Evolutionary conservation across 257 asterid species (phyloP).

Genomic region (Nicotiana sylvestris): DNA sequence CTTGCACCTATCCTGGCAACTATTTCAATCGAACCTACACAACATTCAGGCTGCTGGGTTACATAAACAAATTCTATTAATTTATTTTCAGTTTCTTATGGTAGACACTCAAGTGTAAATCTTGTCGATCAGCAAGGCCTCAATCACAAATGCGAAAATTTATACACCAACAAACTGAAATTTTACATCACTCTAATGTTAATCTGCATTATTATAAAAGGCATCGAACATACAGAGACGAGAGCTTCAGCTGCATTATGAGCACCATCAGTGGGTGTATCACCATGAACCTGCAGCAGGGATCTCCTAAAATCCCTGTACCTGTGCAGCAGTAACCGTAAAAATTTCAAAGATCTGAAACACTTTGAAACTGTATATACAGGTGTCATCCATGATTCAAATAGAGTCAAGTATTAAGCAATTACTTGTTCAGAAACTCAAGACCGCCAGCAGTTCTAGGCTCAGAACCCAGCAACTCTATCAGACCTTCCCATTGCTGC

Average conservation of each 20-base stretch:
- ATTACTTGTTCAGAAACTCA: conserved; percentile 76
- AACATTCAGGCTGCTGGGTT: not conserved
- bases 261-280: conserved; percentile 55
- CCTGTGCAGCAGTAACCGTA: conserved; percentile 41
- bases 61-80: not conserved
- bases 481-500: conserved; percentile 99
- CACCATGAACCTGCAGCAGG: conserved; percentile 67
- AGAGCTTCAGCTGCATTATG: conserved; percentile 77
- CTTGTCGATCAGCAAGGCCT: not conserved
- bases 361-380: not conserved
- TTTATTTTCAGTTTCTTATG: not conserved
- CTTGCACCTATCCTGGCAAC: not conserved
- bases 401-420: conserved; percentile 8
- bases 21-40: not conserved
- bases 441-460: conserved; percentile 81
- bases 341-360: not conserved
- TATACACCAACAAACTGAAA: not conserved
- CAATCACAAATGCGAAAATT: not conserved
- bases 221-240: conserved; percentile 50
- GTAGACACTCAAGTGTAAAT: not conserved
- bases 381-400: conserved; percentile 1
- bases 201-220: conserved; percentile 17
- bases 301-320: conserved; percentile 78
- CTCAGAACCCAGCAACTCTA: conserved; percentile 76
- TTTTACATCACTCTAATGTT: not conserved